Evolutionary conservation across 768 basidiomycete species (phyloP).

Genomic region (Pulveroboletus sp.): DNA sequence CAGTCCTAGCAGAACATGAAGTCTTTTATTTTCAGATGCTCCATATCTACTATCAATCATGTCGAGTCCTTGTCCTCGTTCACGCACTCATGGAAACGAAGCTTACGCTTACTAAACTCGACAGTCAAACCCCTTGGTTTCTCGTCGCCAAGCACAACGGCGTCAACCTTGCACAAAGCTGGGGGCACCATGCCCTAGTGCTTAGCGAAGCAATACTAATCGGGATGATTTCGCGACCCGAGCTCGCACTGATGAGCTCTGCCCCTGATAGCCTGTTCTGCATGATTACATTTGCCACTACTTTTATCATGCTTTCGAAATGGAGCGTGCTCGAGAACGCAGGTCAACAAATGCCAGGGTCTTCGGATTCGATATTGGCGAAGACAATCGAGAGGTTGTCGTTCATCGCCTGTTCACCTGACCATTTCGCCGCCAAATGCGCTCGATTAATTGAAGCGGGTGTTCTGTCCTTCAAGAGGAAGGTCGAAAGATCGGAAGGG

Average conservation of each 20-base stretch:
- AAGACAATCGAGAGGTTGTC: slow-evolving; percentile 34
- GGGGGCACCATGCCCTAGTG: slow-evolving; percentile 37
- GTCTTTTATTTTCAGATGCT: slow-evolving; percentile 40
- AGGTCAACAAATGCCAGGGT: slow-evolving; percentile 32
- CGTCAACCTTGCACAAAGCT: slow-evolving; percentile 30
- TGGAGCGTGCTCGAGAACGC: slow-evolving; percentile 36
- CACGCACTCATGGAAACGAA: slow-evolving; percentile 31
- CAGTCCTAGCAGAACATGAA: slow-evolving; percentile 42
- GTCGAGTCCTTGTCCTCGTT: slow-evolving; percentile 36
- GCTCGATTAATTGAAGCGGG: slow-evolving; percentile 38
- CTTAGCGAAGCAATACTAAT: slow-evolving; percentile 37
- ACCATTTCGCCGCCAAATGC: slow-evolving; percentile 39
- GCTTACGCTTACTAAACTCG: slow-evolving; percentile 15
- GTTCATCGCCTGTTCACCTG: slow-evolving; percentile 33
- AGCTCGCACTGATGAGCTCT: slow-evolving; percentile 34
- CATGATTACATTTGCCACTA: slow-evolving; percentile 41
- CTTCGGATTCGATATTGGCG: slow-evolving; percentile 35
- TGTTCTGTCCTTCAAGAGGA: slow-evolving; percentile 27
- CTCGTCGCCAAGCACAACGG: slow-evolving; percentile 30
- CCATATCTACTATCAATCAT: slow-evolving; percentile 37
- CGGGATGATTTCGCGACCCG: slow-evolving; percentile 29
- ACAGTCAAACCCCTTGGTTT: slow-evolving; percentile 28
- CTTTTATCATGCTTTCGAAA: slow-evolving; percentile 40
- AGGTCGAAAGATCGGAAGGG: slow-evolving; percentile 22
- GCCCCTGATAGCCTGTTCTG: slow-evolving; percentile 40